Evolutionary conservation across 768 basidiomycete species (phyloP).

Genomic region (Pisolithus microcarpus): DNA sequence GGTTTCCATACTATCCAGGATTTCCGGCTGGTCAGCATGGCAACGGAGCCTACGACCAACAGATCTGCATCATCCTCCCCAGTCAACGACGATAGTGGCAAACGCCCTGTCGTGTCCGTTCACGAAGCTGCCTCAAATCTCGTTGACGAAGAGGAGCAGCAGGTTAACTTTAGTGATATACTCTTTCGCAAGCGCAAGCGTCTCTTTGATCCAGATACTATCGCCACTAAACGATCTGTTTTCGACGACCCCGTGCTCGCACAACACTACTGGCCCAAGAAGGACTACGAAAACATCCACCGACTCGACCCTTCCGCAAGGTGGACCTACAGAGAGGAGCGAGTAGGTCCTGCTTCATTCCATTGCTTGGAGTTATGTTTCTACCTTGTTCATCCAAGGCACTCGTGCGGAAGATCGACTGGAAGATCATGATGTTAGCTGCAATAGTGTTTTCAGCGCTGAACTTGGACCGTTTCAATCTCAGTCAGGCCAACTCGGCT

Average conservation of each 20-base stretch:
- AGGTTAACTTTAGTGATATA: neutral
- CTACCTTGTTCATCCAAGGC: constrained; percentile 23
- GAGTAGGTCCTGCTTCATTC: constrained; percentile 14
- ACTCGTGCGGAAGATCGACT: constrained; percentile 50
- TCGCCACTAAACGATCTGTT: constrained; percentile 43
- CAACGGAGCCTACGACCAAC: no score
- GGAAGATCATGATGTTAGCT: constrained; percentile 53
- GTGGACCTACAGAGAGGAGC: constrained; percentile 56
- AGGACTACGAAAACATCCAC: constrained; percentile 47
- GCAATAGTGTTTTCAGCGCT: constrained; percentile 51
- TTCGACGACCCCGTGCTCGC: constrained; percentile 45
- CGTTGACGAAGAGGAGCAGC: neutral
- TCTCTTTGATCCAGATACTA: constrained; percentile 27
- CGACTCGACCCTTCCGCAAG: constrained; percentile 50
- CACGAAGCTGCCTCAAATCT: neutral
- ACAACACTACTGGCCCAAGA: constrained; percentile 39
- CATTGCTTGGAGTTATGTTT: neutral
- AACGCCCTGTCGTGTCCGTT: no score
- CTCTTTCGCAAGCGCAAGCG: neutral
- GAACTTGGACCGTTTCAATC: constrained; percentile 47
- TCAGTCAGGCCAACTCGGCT: constrained; percentile 52
- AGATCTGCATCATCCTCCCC: no score
- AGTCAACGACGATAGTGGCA: no score
- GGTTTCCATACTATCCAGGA: no score
- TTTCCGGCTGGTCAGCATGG: no score